Percentiles rank a stretch among this genome's conserved stretches.
Evolutionary conservation across 2,329 filamentous ascomycete genomes (phyloP).

Genomic region (Cryphonectria japonica): DNA sequence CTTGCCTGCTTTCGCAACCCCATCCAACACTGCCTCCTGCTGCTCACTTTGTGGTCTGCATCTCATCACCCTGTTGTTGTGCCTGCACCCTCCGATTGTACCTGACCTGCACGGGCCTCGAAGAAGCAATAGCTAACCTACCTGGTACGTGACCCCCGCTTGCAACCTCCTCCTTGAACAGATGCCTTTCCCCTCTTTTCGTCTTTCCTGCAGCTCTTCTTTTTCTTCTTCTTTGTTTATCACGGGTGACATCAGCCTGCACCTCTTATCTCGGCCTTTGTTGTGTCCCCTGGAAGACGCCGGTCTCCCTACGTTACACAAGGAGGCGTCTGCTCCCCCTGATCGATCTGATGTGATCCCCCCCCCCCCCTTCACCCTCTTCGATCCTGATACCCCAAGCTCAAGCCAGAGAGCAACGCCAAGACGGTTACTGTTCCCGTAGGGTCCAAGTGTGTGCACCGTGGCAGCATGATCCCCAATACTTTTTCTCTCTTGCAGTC

Average conservation of each 20-base stretch:
- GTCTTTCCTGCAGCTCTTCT: constrained; percentile 6
- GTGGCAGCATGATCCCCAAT: constrained; percentile 1
- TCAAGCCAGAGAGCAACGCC: not conserved
- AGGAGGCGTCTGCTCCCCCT: constrained; percentile 1
- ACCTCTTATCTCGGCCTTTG: constrained; percentile 25
- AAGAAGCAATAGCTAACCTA: not conserved
- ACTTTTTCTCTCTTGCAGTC: not conserved
- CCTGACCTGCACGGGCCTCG: constrained; percentile 1
- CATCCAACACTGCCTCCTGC: not conserved
- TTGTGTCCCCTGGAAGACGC: constrained; percentile 16
- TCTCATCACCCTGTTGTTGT: not conserved
- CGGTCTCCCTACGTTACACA: constrained; percentile 1
- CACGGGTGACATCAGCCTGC: constrained; percentile 19
- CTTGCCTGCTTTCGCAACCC: not conserved
- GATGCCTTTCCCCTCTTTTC: not conserved
- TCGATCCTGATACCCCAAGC: not conserved
- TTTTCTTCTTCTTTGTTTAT: not conserved
- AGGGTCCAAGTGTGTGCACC: not conserved
- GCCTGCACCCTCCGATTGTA: constrained; percentile 1
- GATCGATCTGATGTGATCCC: constrained; percentile 4
- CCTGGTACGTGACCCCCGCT: constrained; percentile 14
- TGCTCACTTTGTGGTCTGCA: not conserved
- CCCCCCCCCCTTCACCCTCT: not conserved
- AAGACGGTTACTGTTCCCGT: constrained; percentile 3
- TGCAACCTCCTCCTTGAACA: constrained; percentile 5